These are phyloP conservation scores for Penium margaritaceum DNA, from an alignment of 139 green algal species.

Conservation along the genomic window DNA sequence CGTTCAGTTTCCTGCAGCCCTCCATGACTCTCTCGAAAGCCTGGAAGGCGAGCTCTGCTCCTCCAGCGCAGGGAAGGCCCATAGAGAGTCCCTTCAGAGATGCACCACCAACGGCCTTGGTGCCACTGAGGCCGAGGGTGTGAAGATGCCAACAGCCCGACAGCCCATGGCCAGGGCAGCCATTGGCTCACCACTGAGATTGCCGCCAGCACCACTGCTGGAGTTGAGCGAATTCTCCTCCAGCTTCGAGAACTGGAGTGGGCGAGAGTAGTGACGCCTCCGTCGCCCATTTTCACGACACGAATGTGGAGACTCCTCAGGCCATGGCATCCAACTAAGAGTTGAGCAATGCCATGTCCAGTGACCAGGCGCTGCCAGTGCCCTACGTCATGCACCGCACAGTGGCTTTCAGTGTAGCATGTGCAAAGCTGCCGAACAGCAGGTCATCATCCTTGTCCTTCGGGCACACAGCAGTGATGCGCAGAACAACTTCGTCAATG, in stretches of 20 bases:
- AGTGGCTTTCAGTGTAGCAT: constrained; percentile 7
- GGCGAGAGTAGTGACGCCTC: not conserved
- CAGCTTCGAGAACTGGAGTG: not conserved
- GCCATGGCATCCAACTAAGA: not conserved
- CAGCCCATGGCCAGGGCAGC: constrained; percentile 11
- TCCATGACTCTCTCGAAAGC: constrained; percentile 24
- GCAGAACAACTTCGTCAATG: constrained; percentile 6
- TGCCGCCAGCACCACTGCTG: not conserved
- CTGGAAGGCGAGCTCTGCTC: constrained; percentile 16
- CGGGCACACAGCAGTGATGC: constrained; percentile 10
- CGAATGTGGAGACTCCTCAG: constrained; percentile 16
- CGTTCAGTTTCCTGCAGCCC: constrained; percentile 20
- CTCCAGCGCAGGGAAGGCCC: constrained; percentile 15
- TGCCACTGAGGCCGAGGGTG: constrained; percentile 17
- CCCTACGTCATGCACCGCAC: not conserved
- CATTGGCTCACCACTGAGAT: constrained; percentile 12
- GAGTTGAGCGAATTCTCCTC: constrained; percentile 26
- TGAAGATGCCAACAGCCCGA: not conserved
- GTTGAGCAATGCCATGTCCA: constrained; percentile 8
- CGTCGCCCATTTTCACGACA: constrained; percentile 19
- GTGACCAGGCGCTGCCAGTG: constrained; percentile 28
- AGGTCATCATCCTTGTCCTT: constrained; percentile 17
- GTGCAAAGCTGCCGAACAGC: constrained; percentile 11
- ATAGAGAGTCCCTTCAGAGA: constrained; percentile 2
- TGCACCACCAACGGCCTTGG: constrained; percentile 10